A percentile compares a stretch with the other conserved stretches of the same genome.
Conservation (phyloP, 768 basidiomycete species). For the Rhizopogon salebrosus region DNA sequence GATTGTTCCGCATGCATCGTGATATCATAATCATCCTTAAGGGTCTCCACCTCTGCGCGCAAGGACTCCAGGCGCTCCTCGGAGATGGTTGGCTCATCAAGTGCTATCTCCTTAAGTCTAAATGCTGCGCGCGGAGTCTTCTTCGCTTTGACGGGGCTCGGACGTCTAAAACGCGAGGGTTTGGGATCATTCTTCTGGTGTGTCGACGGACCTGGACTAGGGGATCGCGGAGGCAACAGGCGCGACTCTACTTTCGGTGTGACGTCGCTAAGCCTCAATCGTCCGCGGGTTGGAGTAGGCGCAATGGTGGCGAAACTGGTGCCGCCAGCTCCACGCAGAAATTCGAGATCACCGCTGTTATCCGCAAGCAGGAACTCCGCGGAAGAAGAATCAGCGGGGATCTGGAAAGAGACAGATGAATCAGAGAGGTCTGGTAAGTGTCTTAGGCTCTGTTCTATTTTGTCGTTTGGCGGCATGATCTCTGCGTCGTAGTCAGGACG, state of each 20-base stretch:
- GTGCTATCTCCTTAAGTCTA: neutral
- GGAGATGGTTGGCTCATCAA: constrained; percentile 15
- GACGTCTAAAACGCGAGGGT: constrained; percentile 10
- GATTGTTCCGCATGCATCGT: constrained; percentile 2
- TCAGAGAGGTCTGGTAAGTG: constrained; percentile 52
- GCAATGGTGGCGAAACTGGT: constrained; percentile 34
- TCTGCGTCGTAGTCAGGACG: constrained; percentile 5
- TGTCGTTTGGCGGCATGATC: constrained; percentile 17
- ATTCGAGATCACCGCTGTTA: constrained; percentile 34
- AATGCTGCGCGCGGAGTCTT: constrained; percentile 1
- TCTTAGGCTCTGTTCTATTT: constrained; percentile 41
- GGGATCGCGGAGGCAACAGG: constrained; percentile 1
- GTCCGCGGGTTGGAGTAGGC: constrained; percentile 21
- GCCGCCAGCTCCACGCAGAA: constrained; percentile 33
- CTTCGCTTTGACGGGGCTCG: constrained; percentile 12
- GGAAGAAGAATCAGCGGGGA: constrained; percentile 34
- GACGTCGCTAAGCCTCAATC: constrained; percentile 36
- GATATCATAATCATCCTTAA: constrained; percentile 8
- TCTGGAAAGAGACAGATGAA: constrained; percentile 39
- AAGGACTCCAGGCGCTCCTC: constrained; percentile 22
- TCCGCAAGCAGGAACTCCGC: constrained; percentile 36
- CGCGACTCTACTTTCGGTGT: constrained; percentile 31
- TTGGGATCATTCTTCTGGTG: constrained; percentile 7
- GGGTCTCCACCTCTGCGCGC: constrained; percentile 12
- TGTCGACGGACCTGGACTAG: constrained; percentile 12